phyloP scores from a whole-genome alignment of 2,329 filamentous ascomycete species.

The Huntiella abstrusa region DNA sequence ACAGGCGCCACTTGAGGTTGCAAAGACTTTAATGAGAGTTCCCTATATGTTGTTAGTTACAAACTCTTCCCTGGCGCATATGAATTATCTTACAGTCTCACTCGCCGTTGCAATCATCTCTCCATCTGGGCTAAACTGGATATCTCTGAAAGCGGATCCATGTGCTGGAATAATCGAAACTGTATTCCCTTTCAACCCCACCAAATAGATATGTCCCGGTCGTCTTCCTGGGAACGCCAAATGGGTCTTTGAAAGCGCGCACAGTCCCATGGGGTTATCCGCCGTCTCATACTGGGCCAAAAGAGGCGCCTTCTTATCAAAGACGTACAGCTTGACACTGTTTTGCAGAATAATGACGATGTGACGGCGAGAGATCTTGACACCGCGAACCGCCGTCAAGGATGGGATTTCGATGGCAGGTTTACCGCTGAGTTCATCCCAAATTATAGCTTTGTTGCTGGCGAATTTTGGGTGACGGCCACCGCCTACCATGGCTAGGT shows the following conservation, averaged over 20 bases:
- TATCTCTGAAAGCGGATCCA: constrained; percentile 54
- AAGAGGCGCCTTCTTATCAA: constrained; percentile 52
- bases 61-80: not conserved
- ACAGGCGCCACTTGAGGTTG: constrained; percentile 60
- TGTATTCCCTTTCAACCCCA: constrained; percentile 57
- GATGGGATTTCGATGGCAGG: constrained; percentile 60
- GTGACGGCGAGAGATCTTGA: constrained; percentile 56
- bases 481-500: constrained; percentile 75
- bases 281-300: constrained; percentile 67
- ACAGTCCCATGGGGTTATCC: constrained; percentile 65
- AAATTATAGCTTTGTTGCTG: constrained; percentile 79
- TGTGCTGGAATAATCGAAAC: constrained; percentile 92
- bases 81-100: constrained; percentile 32
- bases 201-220: constrained; percentile 71
- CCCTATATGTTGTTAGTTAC: constrained; percentile 25
- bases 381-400: constrained; percentile 59
- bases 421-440: constrained; percentile 70
- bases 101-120: constrained; percentile 76
- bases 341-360: constrained; percentile 70
- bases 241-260: constrained; percentile 52
- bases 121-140: constrained; percentile 64
- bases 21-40: constrained; percentile 73
- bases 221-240: constrained; percentile 79
- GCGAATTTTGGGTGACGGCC: constrained; percentile 71
- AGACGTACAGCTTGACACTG: constrained; percentile 63